phyloP scores from a whole-genome alignment of 179 eudicot species.

The Sideroxylon spinosum region DNA sequence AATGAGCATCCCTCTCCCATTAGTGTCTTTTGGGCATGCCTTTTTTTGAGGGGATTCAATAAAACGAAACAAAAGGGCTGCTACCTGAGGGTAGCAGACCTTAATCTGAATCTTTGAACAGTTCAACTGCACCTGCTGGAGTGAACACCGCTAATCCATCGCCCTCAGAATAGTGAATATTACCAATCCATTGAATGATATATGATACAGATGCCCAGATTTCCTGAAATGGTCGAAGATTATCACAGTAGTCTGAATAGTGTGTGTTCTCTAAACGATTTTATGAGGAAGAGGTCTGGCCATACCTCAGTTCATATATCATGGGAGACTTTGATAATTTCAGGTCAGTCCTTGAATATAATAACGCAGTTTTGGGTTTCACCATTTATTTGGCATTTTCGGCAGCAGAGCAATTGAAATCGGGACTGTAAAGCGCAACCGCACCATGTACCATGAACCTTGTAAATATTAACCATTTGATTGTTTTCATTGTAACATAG shows the following conservation, averaged over 20 bases:
- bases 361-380: background rate
- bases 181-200: slow-evolving; percentile 4
- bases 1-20: slow-evolving; percentile 7
- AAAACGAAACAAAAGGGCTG: slow-evolving; percentile 14
- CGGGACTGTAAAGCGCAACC: slow-evolving; percentile 24
- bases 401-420: slow-evolving; percentile 18
- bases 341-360: background rate
- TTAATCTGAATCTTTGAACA: slow-evolving; percentile 4
- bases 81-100: slow-evolving; percentile 20
- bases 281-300: slow-evolving; percentile 12
- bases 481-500: slow-evolving; percentile 42
- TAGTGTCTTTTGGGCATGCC: background rate
- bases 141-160: slow-evolving; percentile 13
- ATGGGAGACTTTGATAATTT: background rate
- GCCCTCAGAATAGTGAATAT: slow-evolving; percentile 17
- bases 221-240: background rate
- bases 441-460: slow-evolving; percentile 28
- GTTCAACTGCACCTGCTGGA: slow-evolving; percentile 20
- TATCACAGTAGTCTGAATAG: background rate
- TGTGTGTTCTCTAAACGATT: slow-evolving; percentile 17
- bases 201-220: slow-evolving; percentile 1
- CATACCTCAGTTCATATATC: background rate
- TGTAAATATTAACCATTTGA: slow-evolving; percentile 52
- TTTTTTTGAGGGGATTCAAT: background rate
- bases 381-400: slow-evolving; percentile 7